Percentiles rank a stretch among this genome's conserved stretches.
Conservation (phyloP, 768 basidiomycete genomes). For the Psilocybe tampanensis region DNA sequence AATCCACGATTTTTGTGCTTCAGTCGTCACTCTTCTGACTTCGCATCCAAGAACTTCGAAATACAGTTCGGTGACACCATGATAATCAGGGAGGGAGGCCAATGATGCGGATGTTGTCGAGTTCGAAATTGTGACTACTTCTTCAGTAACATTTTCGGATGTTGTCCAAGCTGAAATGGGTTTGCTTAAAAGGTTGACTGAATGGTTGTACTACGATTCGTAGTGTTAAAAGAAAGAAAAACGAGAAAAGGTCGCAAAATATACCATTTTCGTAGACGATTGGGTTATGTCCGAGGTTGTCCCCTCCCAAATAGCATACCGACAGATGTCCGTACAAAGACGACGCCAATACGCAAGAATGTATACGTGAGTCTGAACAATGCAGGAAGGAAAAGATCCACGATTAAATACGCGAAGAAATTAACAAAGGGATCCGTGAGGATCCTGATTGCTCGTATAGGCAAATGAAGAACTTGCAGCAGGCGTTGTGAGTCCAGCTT, state of each 20-base stretch:
- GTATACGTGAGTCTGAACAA: constrained; percentile 30
- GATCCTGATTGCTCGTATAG: constrained; percentile 76
- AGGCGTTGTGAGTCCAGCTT: constrained; percentile 77
- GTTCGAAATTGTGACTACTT: background rate
- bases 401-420: constrained; percentile 51
- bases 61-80: constrained; percentile 49
- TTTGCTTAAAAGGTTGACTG: constrained; percentile 24
- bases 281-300: constrained; percentile 30
- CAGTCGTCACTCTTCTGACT: constrained; percentile 43
- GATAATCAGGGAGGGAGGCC: constrained; percentile 23
- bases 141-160: constrained; percentile 8
- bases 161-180: constrained; percentile 28
- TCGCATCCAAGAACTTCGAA: constrained; percentile 64
- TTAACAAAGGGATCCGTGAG: constrained; percentile 87
- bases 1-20: constrained; percentile 54
- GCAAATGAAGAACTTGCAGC: constrained; percentile 73
- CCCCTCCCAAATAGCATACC: constrained; percentile 32
- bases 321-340: constrained; percentile 28
- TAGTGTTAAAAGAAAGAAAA: background rate
- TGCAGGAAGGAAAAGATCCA: constrained; percentile 51
- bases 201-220: constrained; percentile 29
- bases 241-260: constrained; percentile 5
- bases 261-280: constrained; percentile 40
- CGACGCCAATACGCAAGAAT: constrained; percentile 26
- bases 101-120: constrained; percentile 11